Percentiles rank a stretch among this genome's conserved stretches.
Evolutionary conservation across 306 rosid species (phyloP).

Genomic region (Astragalus glycyphyllos): DNA sequence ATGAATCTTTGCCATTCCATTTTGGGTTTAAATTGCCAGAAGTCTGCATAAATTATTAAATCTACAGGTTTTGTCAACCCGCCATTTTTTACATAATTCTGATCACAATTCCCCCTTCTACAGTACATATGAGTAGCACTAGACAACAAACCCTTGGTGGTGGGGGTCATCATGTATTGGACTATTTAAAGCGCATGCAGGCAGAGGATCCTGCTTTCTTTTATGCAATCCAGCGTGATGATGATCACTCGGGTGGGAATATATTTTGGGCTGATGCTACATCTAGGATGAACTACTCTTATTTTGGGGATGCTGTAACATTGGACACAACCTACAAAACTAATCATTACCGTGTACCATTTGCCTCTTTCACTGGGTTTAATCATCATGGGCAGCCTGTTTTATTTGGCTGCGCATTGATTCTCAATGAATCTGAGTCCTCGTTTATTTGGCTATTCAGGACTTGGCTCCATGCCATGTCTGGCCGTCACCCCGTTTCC

Average conservation of each 20-base stretch:
- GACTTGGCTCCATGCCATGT: conserved; percentile 32
- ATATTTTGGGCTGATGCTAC: conserved; percentile 84
- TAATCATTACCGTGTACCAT: conserved; percentile 44
- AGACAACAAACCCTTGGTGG: conserved; percentile 73
- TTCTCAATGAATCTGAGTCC: conserved; percentile 20
- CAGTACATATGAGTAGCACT: conserved; percentile 67
- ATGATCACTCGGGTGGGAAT: conserved; percentile 63
- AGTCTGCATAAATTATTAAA: too few species aligned
- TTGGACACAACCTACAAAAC: conserved; percentile 73
- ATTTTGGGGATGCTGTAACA: conserved; percentile 81
- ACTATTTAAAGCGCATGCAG: conserved; percentile 82
- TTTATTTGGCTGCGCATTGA: conserved; percentile 30
- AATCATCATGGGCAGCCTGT: conserved; percentile 31
- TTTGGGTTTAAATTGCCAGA: too few species aligned
- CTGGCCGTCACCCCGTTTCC: conserved; percentile 71
- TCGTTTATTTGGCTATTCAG: conserved; percentile 11
- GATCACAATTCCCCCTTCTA: not conserved
- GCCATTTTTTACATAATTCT: not conserved
- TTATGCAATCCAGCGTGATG: conserved; percentile 71
- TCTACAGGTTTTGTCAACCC: not conserved
- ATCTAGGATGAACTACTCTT: conserved; percentile 67
- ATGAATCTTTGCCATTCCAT: too few species aligned
- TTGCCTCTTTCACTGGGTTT: conserved; percentile 26
- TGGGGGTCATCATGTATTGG: conserved; percentile 76
- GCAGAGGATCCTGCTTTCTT: conserved; percentile 81